Evolutionary conservation across 2,329 filamentous ascomycete species (phyloP), one percentile per base, ranked within the genome.

Genomic region (Neonectria faginata): DNA sequence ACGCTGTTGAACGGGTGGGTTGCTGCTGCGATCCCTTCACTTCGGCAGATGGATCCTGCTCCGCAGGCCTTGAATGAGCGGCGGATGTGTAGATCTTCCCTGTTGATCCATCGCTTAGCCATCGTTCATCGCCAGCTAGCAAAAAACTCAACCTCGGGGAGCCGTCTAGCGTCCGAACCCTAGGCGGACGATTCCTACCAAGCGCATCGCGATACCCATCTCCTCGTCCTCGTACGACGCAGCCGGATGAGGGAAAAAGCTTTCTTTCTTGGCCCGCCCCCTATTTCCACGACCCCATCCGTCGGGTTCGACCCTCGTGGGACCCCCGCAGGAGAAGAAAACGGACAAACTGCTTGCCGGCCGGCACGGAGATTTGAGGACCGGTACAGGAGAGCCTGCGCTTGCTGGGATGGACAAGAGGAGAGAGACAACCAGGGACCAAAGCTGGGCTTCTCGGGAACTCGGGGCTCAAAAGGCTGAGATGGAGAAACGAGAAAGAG

Each of bases 341-440:
- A 31, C 27, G 20, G 47, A 25, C 4, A 8, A n/a, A 16, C 22
- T 10, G 11, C 47, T 18, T 16, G 33, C 27, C 44, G 44, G 44
- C 39, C 22, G 29, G 22, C 12, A 12, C 55, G 52, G 59, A 62
- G 45, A 72, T 72, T 72, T 53, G 60, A 69, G 65, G 70, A 66
- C 44, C 61, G 41, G 48, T 42, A 54, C 64, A 62, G 44, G 14
- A 55, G 9, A 25, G 25, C 25, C 47, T 22, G 22, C 9, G 12
- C 31, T 31, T 9, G 20, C 18, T 14, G 20, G 36, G 36, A 20
- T 55, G 39, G 52, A n/a, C 20, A n/a, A 25, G 9, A 31, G 29
- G 29, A 22, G 22, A 22, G 22, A 31, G 29, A 31, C 4, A 20
- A 25, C 31, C 12, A 50, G 31, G 39, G 25, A 5, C 3, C 22